These are phyloP conservation scores for Fusarium luffae DNA, from an alignment of 2,329 filamentous ascomycete genomes.

Conservation along the genomic window DNA sequence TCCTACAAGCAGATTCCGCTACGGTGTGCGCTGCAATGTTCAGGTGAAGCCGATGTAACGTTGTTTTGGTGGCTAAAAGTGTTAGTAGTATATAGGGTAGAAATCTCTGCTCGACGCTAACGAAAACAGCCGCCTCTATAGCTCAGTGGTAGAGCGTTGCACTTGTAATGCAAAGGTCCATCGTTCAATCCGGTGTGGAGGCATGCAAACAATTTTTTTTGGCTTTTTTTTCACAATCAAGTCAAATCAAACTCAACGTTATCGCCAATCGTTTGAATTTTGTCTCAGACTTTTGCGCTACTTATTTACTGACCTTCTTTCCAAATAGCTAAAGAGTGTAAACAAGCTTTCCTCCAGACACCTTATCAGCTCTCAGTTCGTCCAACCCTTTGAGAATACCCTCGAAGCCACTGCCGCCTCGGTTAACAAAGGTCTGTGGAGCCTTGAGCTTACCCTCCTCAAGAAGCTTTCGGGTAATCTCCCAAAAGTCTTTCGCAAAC, in stretches of 20 bases:
- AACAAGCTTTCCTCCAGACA: conserved; percentile 9
- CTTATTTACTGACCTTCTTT: neutral
- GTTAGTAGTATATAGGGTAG: rapidly evolving
- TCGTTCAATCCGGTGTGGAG: conserved; percentile 36
- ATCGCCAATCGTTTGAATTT: too few species aligned
- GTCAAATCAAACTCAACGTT: too few species aligned
- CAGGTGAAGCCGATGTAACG: conserved; percentile 1
- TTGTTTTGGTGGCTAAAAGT: too few species aligned
- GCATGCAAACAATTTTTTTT: neutral
- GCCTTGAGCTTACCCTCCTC: conserved; percentile 1
- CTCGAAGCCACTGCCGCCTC: neutral
- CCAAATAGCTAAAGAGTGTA: neutral
- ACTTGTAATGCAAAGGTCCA: conserved; percentile 37
- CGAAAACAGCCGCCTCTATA: conserved; percentile 18
- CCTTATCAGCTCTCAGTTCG: conserved; percentile 8
- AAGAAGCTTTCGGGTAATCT: conserved; percentile 2
- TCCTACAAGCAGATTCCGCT: neutral
- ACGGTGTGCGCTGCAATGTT: neutral
- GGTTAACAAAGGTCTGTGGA: neutral
- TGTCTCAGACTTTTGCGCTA: neutral
- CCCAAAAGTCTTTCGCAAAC: conserved; percentile 14
- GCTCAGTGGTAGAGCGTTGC: conserved; percentile 36
- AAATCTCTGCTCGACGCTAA: rapidly evolving
- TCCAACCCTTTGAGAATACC: conserved; percentile 7
- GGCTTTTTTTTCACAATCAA: too few species aligned